A percentile compares a stretch with the other conserved stretches of the same genome.
phyloP scores from a whole-genome alignment of 1,284 basidiomycete species.

The Chondrostereum purpureum region DNA sequence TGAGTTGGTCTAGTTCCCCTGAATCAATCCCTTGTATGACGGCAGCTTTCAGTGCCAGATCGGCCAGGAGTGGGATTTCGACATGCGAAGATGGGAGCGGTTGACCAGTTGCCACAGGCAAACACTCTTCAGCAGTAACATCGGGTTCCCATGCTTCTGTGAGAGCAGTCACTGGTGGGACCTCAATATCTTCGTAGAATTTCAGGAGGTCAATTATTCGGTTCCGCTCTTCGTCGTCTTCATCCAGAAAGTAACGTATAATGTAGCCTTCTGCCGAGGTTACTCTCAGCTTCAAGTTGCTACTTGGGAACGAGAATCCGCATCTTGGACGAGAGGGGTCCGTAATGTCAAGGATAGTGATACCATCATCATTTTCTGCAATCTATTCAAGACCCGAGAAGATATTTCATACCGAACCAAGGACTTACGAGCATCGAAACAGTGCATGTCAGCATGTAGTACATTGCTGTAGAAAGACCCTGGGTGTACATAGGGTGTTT shows the following conservation, averaged over 20 bases:
- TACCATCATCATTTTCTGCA: conserved; percentile 34
- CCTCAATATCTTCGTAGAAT: conserved; percentile 13
- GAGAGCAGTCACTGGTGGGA: conserved; percentile 22
- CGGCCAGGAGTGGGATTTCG: conserved; percentile 20
- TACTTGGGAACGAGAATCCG: conserved; percentile 21
- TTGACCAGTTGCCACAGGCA: background rate
- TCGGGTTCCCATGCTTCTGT: conserved; percentile 27
- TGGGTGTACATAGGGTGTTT: conserved; percentile 11
- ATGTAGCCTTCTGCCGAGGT: conserved; percentile 12
- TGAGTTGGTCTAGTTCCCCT: conserved; percentile 18
- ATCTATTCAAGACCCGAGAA: background rate
- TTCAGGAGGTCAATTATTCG: too few relatives aligned
- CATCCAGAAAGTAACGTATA: too few relatives aligned
- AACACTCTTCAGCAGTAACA: conserved; percentile 10
- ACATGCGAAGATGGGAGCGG: background rate
- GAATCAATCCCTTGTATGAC: conserved; percentile 19
- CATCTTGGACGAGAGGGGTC: conserved; percentile 27
- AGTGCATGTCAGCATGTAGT: conserved; percentile 21
- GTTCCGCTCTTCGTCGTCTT: too few relatives aligned
- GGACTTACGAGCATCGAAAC: conserved; percentile 22
- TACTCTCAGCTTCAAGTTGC: background rate
- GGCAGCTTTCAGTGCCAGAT: conserved; percentile 21
- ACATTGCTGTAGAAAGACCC: conserved; percentile 10
- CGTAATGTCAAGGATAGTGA: conserved; percentile 35
- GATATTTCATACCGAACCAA: background rate